Base-by-base conservation (phyloP, 768 basidiomycete species). In the Mycena haematopus region DNA sequence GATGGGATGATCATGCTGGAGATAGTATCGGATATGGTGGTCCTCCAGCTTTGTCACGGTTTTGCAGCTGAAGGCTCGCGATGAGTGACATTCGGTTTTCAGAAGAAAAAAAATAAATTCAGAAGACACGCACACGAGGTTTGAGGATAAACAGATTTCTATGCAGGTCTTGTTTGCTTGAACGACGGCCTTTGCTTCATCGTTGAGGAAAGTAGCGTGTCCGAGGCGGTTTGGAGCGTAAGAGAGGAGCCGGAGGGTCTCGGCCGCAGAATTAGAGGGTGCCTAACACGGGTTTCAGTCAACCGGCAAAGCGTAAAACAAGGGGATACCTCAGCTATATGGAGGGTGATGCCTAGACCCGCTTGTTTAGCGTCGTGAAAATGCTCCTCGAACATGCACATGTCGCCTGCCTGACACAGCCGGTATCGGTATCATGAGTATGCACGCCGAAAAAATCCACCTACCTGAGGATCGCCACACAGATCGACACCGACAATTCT, bases 131-230 rank as follows among this genome's bases (percentile, higher is more conserved):
- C 75, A 91, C 86, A 92, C 65, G 14, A 94, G 70, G 73, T 95
- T 95, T 0, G 92, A 93, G 19, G 82, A 88, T 29, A 95, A 80
- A 71, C 93, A 95, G 45, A 95, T 88, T 74, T 95, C 93, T 42
- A 94, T 83, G 71, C 86, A 86, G 46, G 83, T 84, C 33, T 85
- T 82, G 29, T 77, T 73, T 27, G 74, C 63, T 56, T 83, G 74
- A 9, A 92, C 90, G 47, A 86, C 69, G 1, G 77, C 73, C 62
- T 84, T 83, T 0, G 86, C 84, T 51, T 85, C 84, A 3, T 84
- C 83, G 60, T 86, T 77, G 24, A 95, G 80, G 74, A 90, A 93
- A 0, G 93, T 94, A 3, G 91, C 93, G 63, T 95, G 93, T 0
- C 93, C 91, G 0, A 95, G 77, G 38, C 93, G 80, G 53, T 88